Evolutionary conservation across 805 yeast genomes (phyloP), one percentile per base, ranked within the genome.

Genomic region (Candida sonorensis): DNA sequence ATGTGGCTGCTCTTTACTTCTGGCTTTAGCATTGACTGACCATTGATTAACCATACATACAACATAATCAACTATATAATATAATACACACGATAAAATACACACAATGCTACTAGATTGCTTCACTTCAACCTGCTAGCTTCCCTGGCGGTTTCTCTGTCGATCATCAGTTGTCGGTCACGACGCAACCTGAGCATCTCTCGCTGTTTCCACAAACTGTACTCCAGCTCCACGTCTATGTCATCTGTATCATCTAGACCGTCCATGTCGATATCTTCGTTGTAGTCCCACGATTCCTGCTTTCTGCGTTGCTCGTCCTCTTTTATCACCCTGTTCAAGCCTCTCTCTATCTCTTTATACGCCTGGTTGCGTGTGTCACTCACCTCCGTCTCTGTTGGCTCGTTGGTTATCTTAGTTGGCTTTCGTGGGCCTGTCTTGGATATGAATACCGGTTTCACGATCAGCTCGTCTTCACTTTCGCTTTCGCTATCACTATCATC

Each of bases 241-340:
- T 68, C 77, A 43, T 78, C 84, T 0, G 80, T 71, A 42, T 77
- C 84, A 40, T 77, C 81, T 0, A 71, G 46, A 0, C 47, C 65
- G 2, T 51, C 57, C 11, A 42, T n/a, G n/a, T n/a, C 16, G 4
- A 23, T 31, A 27, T 51, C 49, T 12, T 51, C 54, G n/a, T 45
- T 34, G 12, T 42, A 37, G n/a, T 37, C 32, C 16, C 41, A 43
- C 5, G 27, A 33, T 18, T 38, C 46, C 30, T 33, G 45, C 29
- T n/a, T 37, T 42, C 31, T 38, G 38, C 33, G 48, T 17, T 25
- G 42, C 38, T 40, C 49, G 27, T 42, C 55, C 34, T 37, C 48
- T 33, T 47, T 48, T 32, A 25, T 31, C 16, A 22, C 33, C 22
- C 23, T 40, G 31, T 43, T 53, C 35, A 41, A 46, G 24, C 38